Base-by-base conservation (phyloP, 1,284 basidiomycete genomes). In the Athelia psychrophila region DNA sequence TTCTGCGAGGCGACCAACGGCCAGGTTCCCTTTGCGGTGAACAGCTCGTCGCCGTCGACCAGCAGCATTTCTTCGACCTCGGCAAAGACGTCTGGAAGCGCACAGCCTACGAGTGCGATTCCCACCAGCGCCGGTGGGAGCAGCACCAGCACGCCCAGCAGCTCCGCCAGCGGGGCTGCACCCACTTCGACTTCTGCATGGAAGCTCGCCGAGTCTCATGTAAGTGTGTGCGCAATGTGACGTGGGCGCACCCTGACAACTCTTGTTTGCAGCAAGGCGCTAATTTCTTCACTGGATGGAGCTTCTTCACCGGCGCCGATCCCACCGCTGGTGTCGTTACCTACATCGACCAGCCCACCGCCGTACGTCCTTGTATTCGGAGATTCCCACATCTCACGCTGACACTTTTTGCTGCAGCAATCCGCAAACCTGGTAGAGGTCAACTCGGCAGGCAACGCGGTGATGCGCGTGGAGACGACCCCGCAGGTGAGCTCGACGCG, bases 401-500 rank as follows among this genome's bases (percentile, higher is more conserved):
- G 33, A 48, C 56, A 48, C 53, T 54, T 49, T 42, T 53, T 47
- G 32, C 12, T 56, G 18, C 49, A 83, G 82, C 68, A 74, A 64
- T 69, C 72, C 19, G 75, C 67, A 46, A 77, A 77, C 35, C 71
- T 91, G 27, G 58, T 80, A 15, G 67, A 77, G 25, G 70, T 93
- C 59, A 93, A 91, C 64, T 61, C 64, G 20, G 78, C 75, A 13
- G 88, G 89, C 18, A 80, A 91, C 66, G 87, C 87, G 13, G 70
- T 95, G 55, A 91, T 96, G 86, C 77, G 81, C 45, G 85, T 94
- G 38, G 91, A 94, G 64, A 92, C 89, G 3, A 93, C 91, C 5
- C 74, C 83, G 5, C 76, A 71, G 24, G 84, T 95, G 32, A 60
- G 75, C 13, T 78, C 65, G 40, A 85, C 79, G 47, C 81, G 94